Conservation (phyloP, 306 rosid genomes). For the Gastrolobium villosum region DNA sequence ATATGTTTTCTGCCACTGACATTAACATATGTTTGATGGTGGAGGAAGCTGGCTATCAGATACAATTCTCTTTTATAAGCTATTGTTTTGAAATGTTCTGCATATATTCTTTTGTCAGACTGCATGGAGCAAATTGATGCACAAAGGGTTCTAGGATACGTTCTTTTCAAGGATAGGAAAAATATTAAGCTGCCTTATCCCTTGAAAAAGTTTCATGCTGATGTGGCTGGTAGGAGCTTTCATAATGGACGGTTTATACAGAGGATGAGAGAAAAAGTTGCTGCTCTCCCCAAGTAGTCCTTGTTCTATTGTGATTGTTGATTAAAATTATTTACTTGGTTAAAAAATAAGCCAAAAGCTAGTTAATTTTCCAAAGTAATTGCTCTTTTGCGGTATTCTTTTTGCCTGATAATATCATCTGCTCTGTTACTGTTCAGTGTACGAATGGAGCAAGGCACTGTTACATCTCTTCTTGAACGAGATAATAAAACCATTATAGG, state of each 20-base stretch:
- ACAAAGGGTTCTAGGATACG: constrained; percentile 72
- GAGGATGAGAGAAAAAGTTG: constrained; percentile 74
- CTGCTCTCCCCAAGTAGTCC: constrained; percentile 63
- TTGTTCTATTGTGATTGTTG: constrained; percentile 7
- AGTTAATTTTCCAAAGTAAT: background rate
- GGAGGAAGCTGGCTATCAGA: constrained; percentile 3
- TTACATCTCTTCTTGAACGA: constrained; percentile 66
- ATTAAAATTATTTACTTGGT: background rate
- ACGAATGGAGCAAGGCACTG: constrained; percentile 70
- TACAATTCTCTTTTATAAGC: background rate
- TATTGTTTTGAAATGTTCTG: constrained; percentile 31
- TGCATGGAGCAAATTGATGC: constrained; percentile 77
- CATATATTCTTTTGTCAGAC: constrained; percentile 55
- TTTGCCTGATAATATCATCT: constrained; percentile 4
- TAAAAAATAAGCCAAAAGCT: background rate
- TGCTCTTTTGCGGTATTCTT: background rate
- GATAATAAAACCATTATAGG: constrained; percentile 67
- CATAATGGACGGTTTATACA: constrained; percentile 80
- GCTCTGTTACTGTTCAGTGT: constrained; percentile 53
- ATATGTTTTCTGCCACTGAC: background rate
- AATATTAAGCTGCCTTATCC: constrained; percentile 63
- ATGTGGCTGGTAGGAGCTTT: constrained; percentile 80
- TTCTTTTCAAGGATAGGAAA: constrained; percentile 72
- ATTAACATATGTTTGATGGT: constrained; percentile 21
- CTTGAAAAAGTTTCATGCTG: constrained; percentile 59